Evolutionary conservation across 192 early-diverging fungal species (phyloP), one percentile per base, ranked within the genome.

Genomic region (Physocladia obscura): DNA sequence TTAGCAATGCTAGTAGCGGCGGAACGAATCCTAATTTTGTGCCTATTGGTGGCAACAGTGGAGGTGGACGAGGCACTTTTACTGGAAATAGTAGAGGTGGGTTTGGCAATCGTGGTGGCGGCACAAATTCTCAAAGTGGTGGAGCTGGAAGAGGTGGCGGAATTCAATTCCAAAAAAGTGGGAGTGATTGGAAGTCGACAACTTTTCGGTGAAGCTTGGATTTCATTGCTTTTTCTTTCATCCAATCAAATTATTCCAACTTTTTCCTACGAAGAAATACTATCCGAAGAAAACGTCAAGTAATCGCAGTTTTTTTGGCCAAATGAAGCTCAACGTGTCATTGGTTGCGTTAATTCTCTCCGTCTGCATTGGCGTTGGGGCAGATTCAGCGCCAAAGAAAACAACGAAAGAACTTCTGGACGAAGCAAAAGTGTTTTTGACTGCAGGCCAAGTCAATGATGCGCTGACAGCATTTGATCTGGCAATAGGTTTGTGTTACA

Each of bases 381-480:
- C 30, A 13, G 30, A 40, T 11, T 8, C 17, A 17, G 52, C 65
- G 29, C 11, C 52, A 19, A 62, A 54, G 29, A 73, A 67, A 55
- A 44, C 62, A 21, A 35, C 62, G 4, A 44, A 77, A 44, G 34
- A 54, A 37, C 44, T 73, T 36, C 70, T 81, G 36, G 75, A 73
- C 52, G 65, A 76, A 38, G 80, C 80, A 3, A 81, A 76, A 47
- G 76, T 50, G n/a, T 74, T 76, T 49, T 15, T 78, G 38, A 26
- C 69, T 17, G 32, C 21, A 4, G 76, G 69, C 11, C 52, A 70
- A 36, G 82, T 76, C 70, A 87, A 89, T 52, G 82, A 86, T 19
- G 89, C 89, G 4, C 61, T 91, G 24, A 71, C 77, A 19, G 81
- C 75, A 37, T 91, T 78, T 54, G 88, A 91, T 67, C 79, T 79